Conservation (phyloP, 192 early-diverging fungal genomes). For the Linnemannia exigua region DNA sequence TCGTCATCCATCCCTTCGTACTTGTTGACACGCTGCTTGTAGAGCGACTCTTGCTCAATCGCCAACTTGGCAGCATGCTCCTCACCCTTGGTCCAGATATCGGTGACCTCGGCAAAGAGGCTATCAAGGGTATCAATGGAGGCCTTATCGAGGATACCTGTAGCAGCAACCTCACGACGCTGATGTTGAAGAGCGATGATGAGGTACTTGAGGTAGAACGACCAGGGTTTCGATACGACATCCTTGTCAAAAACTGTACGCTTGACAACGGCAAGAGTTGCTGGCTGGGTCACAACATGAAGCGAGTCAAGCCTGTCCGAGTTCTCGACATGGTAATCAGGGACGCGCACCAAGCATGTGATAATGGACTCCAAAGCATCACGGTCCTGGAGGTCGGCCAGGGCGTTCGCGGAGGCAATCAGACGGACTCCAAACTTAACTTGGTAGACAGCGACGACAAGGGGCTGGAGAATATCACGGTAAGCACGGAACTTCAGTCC, state of each 20-base stretch:
- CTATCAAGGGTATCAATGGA: constrained; percentile 62
- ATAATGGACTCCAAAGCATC: constrained; percentile 53
- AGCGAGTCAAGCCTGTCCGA: constrained; percentile 56
- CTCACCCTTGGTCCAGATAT: constrained; percentile 75
- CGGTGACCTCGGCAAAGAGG: constrained; percentile 70
- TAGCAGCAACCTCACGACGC: constrained; percentile 49
- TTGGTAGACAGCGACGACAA: constrained; percentile 77
- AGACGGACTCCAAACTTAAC: constrained; percentile 82
- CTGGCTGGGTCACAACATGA: constrained; percentile 58
- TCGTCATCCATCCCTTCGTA: constrained; percentile 68
- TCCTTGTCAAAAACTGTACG: constrained; percentile 61
- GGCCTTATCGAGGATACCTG: constrained; percentile 56
- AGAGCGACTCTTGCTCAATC: constrained; percentile 67
- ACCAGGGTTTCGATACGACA: constrained; percentile 57
- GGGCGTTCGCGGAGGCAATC: constrained; percentile 49
- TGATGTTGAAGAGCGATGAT: constrained; percentile 63
- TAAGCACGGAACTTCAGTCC: constrained; percentile 79
- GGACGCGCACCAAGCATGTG: constrained; percentile 55
- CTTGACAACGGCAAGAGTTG: constrained; percentile 56
- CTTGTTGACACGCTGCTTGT: constrained; percentile 66
- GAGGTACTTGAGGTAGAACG: constrained; percentile 67
- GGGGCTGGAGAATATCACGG: constrained; percentile 80
- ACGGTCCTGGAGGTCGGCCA: constrained; percentile 21
- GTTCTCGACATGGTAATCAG: constrained; percentile 54
- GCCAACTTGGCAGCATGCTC: constrained; percentile 65